These are phyloP conservation scores for Boletellus emodensis DNA, from an alignment of 768 basidiomycete genomes.

Conservation along the genomic window DNA sequence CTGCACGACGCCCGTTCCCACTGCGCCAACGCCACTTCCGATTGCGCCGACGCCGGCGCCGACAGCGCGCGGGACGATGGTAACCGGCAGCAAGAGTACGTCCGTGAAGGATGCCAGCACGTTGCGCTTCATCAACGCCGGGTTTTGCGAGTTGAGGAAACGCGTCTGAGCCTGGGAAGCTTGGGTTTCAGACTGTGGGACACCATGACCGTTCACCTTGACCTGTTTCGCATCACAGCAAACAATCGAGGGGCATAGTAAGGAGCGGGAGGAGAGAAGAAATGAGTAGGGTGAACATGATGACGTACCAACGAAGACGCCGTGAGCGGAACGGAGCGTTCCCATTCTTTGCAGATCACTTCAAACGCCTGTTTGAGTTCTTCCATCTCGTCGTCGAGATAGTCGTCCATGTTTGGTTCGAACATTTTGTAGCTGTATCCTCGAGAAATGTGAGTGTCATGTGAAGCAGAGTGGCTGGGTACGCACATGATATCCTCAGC, in stretches of 20 bases:
- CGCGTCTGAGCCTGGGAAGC: constrained; percentile 37
- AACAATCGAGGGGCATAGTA: background rate
- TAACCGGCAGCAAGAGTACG: constrained; percentile 87
- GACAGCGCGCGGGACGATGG: constrained; percentile 85
- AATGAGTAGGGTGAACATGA: background rate
- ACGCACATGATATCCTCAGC: constrained; percentile 85
- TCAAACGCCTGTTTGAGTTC: constrained; percentile 72
- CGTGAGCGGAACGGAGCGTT: constrained; percentile 41
- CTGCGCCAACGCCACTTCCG: constrained; percentile 53
- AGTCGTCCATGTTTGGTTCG: constrained; percentile 95
- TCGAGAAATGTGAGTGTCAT: background rate
- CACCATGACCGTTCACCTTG: constrained; percentile 5
- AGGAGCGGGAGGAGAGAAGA: too few relatives aligned
- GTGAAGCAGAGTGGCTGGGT: background rate
- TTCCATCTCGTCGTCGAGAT: constrained; percentile 91
- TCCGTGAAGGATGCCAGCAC: constrained; percentile 91
- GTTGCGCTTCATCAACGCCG: constrained; percentile 87
- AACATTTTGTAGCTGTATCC: constrained; percentile 85
- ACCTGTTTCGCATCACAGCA: background rate
- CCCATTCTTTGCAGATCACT: constrained; percentile 75
- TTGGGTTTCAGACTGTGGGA: background rate
- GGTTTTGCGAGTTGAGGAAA: constrained; percentile 83
- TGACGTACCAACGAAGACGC: constrained; percentile 34
- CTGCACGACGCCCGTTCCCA: constrained; percentile 68
- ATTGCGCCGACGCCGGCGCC: constrained; percentile 68